These are phyloP conservation scores for Puccinia triticina DNA, from an alignment of 1,284 basidiomycete genomes.

Conservation along the genomic window DNA sequence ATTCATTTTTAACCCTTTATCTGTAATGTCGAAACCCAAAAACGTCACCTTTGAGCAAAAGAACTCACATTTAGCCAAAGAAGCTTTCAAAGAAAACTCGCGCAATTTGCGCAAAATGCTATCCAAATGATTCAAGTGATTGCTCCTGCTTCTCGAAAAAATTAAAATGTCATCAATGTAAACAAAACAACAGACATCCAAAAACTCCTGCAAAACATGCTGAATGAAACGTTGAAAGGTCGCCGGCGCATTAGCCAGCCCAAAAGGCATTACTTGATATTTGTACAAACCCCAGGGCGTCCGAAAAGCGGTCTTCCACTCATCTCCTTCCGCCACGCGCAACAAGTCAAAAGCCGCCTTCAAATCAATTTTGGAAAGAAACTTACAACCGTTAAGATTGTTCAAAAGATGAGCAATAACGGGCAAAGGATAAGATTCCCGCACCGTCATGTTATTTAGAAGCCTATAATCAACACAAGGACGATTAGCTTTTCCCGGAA, in stretches of 20 bases:
- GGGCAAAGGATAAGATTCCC: conserved; percentile 50
- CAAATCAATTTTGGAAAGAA: conserved; percentile 58
- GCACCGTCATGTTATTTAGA: conserved; percentile 53
- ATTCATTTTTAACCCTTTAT: too few species aligned
- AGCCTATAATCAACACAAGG: conserved; percentile 49
- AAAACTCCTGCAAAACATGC: too few species aligned
- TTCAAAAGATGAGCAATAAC: background rate
- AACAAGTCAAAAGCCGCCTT: conserved; percentile 58
- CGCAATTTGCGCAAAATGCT: background rate
- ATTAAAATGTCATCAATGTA: conserved; percentile 61
- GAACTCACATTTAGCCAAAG: too few species aligned
- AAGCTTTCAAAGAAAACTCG: too few species aligned
- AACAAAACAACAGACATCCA: conserved; percentile 57
- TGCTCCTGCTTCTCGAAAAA: conserved; percentile 62
- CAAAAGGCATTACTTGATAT: conserved; percentile 62
- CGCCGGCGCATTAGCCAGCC: conserved; percentile 62
- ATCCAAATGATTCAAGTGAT: conserved; percentile 15
- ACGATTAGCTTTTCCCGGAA: too few species aligned
- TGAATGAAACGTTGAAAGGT: conserved; percentile 31
- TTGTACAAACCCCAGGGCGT: conserved; percentile 58
- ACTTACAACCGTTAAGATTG: conserved; percentile 2
- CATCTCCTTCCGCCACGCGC: conserved; percentile 52
- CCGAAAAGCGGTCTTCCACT: conserved; percentile 1
- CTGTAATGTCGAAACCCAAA: too few species aligned
- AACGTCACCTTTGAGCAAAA: too few species aligned